Base-by-base conservation (phyloP, 2,329 filamentous ascomycete species). In the Botrytis paeoniae region DNA sequence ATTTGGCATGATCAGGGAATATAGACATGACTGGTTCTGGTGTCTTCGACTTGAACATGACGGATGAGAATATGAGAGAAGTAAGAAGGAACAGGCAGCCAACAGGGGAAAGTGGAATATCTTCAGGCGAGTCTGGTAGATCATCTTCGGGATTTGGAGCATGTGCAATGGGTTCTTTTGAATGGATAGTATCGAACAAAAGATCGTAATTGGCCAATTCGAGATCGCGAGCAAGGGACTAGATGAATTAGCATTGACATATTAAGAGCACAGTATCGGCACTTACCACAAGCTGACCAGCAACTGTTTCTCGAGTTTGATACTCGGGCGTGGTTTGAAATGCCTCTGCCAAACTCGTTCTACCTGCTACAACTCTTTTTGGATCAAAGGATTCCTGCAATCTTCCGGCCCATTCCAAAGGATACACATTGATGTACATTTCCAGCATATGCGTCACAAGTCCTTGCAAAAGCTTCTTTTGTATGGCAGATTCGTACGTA, bases 401-500 rank as follows among this genome's bases (percentile, higher is more conserved):
- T 69, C 93, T 84, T 22, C 87, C 83, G 3, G 89, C 86, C 89
- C 89, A 91, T 63, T 88, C 86, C 80, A 91, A 81, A 37, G 84
- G 83, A 76, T 89, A 87, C 10, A 82, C 84, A 76, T 89, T 89
- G 74, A 93, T 86, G 76, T 93, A 95, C 63, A 91, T 88, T 80
- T 95, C 92, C 18, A 95, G 82, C 29, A 95, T 83, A 79, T 93
- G 92, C 0, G 92, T 93, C n/a, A 93, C 85, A 80, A 96, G 95
- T 1, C 91, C 90, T 79, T 93, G 91, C 37, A 95, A 82, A 25
- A 95, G 83, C 73, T 87, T 89, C 51, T 85, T 85, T 78, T 91
- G 88, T 74, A 94, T 83, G 14, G 85, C 86, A 3, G 83, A 83
- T 80, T 95, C 92, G 51, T 85, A 85, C 9, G 85, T 85, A 63